Conservation (phyloP, 495 filamentous ascomycete species). For the Paragyromitra xinjiangensis region DNA sequence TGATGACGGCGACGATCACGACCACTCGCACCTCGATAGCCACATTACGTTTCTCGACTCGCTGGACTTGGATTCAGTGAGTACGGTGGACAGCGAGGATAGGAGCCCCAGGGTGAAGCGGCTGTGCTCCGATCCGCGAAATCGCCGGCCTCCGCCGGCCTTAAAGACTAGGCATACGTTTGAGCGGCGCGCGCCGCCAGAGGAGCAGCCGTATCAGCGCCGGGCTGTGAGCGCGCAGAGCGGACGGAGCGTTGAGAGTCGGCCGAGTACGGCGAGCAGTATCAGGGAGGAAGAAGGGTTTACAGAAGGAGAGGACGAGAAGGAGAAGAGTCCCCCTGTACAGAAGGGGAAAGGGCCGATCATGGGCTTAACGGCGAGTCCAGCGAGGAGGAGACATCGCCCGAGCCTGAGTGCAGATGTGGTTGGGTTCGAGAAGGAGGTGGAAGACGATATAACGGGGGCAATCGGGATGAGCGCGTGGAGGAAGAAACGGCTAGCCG, state of each 20-base stretch:
- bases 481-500: constrained; percentile 24
- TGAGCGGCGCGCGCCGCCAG: constrained; percentile 11
- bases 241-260: constrained; percentile 32
- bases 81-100: constrained; percentile 34
- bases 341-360: constrained; percentile 60
- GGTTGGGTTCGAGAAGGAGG: constrained; percentile 64
- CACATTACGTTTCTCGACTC: constrained; percentile 43
- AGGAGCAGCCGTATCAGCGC: constrained; percentile 8
- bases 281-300: constrained; percentile 30
- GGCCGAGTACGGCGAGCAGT: constrained; percentile 29
- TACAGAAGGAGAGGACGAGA: constrained; percentile 4
- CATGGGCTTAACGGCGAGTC: constrained; percentile 72
- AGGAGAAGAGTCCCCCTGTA: not conserved
- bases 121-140: constrained; percentile 28
- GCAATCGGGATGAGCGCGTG: constrained; percentile 54
- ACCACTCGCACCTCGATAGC: constrained; percentile 37
- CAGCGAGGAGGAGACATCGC: constrained; percentile 31
- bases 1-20: constrained; percentile 22
- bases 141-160: constrained; percentile 7
- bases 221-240: constrained; percentile 35
- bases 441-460: constrained; percentile 79
- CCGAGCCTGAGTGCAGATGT: constrained; percentile 23
- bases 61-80: constrained; percentile 37
- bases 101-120: constrained; percentile 29
- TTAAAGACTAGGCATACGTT: not conserved